Evolutionary conservation across 805 yeast genomes (phyloP), one percentile per base, ranked within the genome.

Genomic region (Jamesozyma rosinii): DNA sequence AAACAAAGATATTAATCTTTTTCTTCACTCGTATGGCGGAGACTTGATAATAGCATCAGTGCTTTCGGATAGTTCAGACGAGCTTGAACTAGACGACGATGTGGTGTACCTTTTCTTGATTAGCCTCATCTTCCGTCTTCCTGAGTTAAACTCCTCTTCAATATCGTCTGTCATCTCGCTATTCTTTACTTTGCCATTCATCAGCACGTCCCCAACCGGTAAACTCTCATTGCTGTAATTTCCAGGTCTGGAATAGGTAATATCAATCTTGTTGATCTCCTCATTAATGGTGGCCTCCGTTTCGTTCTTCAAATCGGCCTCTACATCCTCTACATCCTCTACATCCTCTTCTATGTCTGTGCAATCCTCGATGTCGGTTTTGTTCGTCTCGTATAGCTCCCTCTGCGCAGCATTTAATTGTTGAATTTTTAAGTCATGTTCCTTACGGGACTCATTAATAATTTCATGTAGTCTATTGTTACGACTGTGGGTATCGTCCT

Each of bases 81-180:
- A 73, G 47, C 83, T 83, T 47, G 76, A 80, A 64, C 70, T 85
- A 52, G 83, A 79, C 45, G 69, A 73, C 54, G 90, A 87, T 58
- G 90, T 36, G 3, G 45, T 21, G 35, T 56, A 56, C 5, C 49
- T 50, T 42, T 56, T 58, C 32, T 57, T 56, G 22, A 59, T 38
- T n/a, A 59, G 38, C 32, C 64, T 44, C 41, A 57, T 46, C 37
- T 59, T 59, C 24, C 63, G 50, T 37, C 62, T 49, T 5, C 54
- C 47, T 13, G 51, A 42, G 38, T 51, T 51, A 31, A 41, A 42
- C 17, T 49, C 58, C 27, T 49, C 47, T 20, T 45, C 53, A 8
- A 34, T 17, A n/a, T 44, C 40, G 13, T 35, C 44, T 24, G 11
- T 24, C 10, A 47, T 52, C 21, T 47, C 44, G 14, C 46, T 50